A percentile compares a stretch with the other conserved stretches of the same genome.
phyloP scores from a whole-genome alignment of 2,329 filamentous ascomycete species.

The Microsporum ferrugineum region DNA sequence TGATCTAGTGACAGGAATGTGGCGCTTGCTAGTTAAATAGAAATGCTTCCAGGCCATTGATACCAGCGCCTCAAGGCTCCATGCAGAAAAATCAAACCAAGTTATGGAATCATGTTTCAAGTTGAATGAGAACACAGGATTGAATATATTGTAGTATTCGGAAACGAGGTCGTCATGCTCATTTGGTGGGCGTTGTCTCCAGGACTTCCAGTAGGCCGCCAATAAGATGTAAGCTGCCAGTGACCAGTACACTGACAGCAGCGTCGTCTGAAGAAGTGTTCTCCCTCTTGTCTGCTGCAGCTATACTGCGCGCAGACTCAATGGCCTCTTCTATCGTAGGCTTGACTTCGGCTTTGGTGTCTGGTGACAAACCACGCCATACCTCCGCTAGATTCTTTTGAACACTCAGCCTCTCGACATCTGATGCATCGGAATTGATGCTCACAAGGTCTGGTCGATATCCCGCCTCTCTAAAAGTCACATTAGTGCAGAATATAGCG shows the following conservation, averaged over 20 bases:
- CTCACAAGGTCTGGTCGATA: slow-evolving; percentile 53
- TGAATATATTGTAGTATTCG: not conserved
- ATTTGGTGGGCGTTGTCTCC: slow-evolving; percentile 30
- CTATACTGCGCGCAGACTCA: slow-evolving; percentile 40
- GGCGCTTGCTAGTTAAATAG: not conserved
- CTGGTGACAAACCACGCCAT: slow-evolving; percentile 48
- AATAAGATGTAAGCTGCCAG: slow-evolving; percentile 75
- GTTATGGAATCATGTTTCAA: not conserved
- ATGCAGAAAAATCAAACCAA: not conserved
- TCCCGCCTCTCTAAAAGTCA: slow-evolving; percentile 50
- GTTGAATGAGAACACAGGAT: slow-evolving; percentile 1
- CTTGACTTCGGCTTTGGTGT: slow-evolving; percentile 45
- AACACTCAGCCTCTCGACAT: slow-evolving; percentile 50
- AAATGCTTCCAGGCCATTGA: not conserved
- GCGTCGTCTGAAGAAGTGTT: slow-evolving; percentile 5
- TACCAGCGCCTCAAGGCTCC: not conserved
- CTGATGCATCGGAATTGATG: slow-evolving; percentile 47
- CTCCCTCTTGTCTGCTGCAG: slow-evolving; percentile 24
- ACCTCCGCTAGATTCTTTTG: slow-evolving; percentile 55
- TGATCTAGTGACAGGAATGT: not conserved
- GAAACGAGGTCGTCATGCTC: not conserved
- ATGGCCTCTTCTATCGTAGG: slow-evolving; percentile 62
- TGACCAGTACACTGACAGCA: slow-evolving; percentile 54
- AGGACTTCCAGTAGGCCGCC: slow-evolving; percentile 66
- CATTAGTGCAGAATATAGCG: slow-evolving; percentile 73